Conservation (phyloP, 2,329 filamentous ascomycete species). For the Curvularia sp. region DNA sequence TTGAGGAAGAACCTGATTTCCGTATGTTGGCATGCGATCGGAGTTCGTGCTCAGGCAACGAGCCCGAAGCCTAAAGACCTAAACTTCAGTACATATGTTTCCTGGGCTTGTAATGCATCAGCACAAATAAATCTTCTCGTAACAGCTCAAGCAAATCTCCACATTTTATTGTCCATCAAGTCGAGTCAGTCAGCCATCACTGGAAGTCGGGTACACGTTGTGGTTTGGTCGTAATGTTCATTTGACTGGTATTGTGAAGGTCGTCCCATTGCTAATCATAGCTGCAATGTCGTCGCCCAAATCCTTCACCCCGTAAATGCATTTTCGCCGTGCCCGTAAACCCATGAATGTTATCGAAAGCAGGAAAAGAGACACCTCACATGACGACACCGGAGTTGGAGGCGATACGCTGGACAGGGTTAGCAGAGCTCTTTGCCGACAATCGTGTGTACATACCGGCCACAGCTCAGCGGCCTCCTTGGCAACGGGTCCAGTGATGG, state of each 20-base stretch:
- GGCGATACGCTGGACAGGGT: constrained; percentile 82
- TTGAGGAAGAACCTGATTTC: constrained; percentile 32
- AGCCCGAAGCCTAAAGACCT: constrained; percentile 5
- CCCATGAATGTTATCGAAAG: constrained; percentile 50
- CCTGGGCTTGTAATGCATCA: background rate
- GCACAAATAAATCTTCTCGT: background rate
- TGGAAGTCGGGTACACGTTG: constrained; percentile 4
- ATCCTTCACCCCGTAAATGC: constrained; percentile 49
- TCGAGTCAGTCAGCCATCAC: constrained; percentile 13
- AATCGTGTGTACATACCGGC: constrained; percentile 72
- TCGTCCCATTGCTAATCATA: constrained; percentile 46
- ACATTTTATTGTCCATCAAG: background rate
- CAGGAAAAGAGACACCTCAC: constrained; percentile 67
- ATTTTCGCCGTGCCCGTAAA: constrained; percentile 51
- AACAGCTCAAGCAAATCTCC: background rate
- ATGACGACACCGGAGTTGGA: constrained; percentile 99
- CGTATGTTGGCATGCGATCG: constrained; percentile 34
- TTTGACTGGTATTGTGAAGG: constrained; percentile 46
- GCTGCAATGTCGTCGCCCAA: constrained; percentile 45
- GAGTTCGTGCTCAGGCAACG: constrained; percentile 27
- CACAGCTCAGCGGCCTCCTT: constrained; percentile 99
- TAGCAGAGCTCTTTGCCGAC: constrained; percentile 30
- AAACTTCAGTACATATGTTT: constrained; percentile 12
- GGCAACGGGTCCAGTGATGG: constrained; percentile 98
- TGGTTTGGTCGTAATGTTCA: constrained; percentile 40